Conservation (phyloP, 2,329 filamentous ascomycete genomes). For the Hypoxylon sp. region DNA sequence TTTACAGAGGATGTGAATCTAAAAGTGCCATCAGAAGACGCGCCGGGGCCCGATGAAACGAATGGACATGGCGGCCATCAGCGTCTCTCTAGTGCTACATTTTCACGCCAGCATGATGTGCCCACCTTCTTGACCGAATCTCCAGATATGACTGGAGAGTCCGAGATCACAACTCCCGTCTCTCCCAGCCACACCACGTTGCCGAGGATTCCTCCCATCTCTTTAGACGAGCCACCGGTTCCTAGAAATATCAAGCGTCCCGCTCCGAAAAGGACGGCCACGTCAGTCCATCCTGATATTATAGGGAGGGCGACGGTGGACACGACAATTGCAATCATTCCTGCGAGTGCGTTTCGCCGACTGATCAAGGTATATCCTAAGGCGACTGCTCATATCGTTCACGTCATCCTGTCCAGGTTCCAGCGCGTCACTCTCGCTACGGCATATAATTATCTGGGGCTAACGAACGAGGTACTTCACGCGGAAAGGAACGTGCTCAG, state of each 20-base stretch:
- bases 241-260: conserved; percentile 49
- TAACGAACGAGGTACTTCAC: conserved; percentile 89
- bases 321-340: conserved; percentile 97
- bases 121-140: conserved; percentile 27
- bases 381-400: conserved; percentile 95
- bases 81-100: conserved; percentile 36
- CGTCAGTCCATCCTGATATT: conserved; percentile 94
- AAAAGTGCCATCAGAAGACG: conserved; percentile 73
- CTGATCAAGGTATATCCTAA: conserved; percentile 94
- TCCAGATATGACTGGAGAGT: conserved; percentile 39
- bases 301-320: conserved; percentile 95
- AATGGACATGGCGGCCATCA: conserved; percentile 43
- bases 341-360: conserved; percentile 91
- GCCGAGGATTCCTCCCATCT: conserved; percentile 76
- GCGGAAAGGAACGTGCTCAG: conserved; percentile 95
- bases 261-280: conserved; percentile 59
- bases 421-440: conserved; percentile 95
- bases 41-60: conserved; percentile 41
- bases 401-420: conserved; percentile 93
- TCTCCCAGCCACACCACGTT: conserved; percentile 50
- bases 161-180: conserved; percentile 34
- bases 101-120: conserved; percentile 25
- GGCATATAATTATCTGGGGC: conserved; percentile 90
- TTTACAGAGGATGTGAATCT: conserved; percentile 96
- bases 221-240: conserved; percentile 63